phyloP scores from a whole-genome alignment of 2,329 filamentous ascomycete genomes.

The Colletotrichum liaoningense region DNA sequence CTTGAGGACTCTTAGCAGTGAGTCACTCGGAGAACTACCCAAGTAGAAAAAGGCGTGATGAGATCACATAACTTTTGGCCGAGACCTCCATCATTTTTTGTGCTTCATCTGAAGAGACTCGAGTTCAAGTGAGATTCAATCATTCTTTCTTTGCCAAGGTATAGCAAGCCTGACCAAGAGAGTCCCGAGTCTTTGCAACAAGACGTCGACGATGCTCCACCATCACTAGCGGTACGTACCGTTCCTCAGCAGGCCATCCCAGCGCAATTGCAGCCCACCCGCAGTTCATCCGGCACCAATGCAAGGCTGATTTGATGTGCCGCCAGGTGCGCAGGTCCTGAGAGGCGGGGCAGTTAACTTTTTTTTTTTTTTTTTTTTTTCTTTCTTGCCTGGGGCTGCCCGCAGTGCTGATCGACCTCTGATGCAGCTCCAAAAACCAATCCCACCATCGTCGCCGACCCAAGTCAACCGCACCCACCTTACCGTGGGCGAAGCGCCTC shows the following conservation, averaged over 20 bases:
- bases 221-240: neutral
- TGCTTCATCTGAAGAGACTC: too few species aligned
- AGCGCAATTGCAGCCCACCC: neutral
- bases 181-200: neutral
- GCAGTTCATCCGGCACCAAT: conserved; percentile 24
- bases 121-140: neutral
- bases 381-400: neutral
- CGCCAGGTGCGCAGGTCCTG: neutral
- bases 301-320: conserved; percentile 18
- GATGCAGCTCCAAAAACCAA: conserved; percentile 17
- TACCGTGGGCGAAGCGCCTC: neutral
- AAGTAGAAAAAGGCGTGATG: neutral
- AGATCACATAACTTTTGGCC: too few species aligned
- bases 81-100: accelerated
- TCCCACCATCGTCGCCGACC: conserved; percentile 37
- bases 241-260: neutral
- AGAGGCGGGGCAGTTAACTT: conserved; percentile 27
- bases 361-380: conserved; percentile 22
- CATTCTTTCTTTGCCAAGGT: neutral
- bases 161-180: neutral
- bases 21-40: neutral
- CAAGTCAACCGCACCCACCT: conserved; percentile 21
- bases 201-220: neutral
- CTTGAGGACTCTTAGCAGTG: neutral
- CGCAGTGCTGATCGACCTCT: conserved; percentile 4